Percentiles rank a stretch among this genome's conserved stretches.
Evolutionary conservation across 176 grass and related monocot genomes (phyloP).

Genomic region (Thalia dealbata): DNA sequence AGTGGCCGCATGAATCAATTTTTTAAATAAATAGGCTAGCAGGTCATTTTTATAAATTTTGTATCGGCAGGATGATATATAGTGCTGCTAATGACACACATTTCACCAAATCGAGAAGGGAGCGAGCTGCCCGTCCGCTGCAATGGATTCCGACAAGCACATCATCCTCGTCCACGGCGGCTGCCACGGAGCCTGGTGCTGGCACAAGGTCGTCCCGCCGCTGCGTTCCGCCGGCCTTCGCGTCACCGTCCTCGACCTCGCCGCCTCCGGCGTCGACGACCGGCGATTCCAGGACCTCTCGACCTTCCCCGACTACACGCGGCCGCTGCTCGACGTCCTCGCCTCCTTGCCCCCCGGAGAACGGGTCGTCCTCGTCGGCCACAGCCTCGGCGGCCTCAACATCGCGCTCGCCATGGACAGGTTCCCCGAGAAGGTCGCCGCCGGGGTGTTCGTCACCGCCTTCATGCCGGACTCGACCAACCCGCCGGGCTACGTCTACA

Average conservation of each 20-base stretch:
- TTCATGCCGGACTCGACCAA: slow-evolving; percentile 51
- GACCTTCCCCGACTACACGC: slow-evolving; percentile 59
- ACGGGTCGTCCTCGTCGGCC: slow-evolving; percentile 56
- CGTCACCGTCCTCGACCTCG: slow-evolving; percentile 60
- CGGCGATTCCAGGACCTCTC: slow-evolving; percentile 38
- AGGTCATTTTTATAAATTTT: too few species aligned
- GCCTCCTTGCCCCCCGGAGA: slow-evolving; percentile 37
- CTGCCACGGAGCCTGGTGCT: slow-evolving; percentile 61
- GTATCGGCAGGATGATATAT: too few species aligned
- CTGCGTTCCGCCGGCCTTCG: slow-evolving; percentile 49
- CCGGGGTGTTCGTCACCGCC: slow-evolving; percentile 54
- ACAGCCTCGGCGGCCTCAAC: slow-evolving; percentile 60
- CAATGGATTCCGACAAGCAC: slow-evolving; percentile 12
- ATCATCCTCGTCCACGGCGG: slow-evolving; percentile 73
- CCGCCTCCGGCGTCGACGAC: slow-evolving; percentile 54
- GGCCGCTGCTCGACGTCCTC: slow-evolving; percentile 53
- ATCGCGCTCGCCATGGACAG: slow-evolving; percentile 56
- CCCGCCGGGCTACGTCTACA: too few species aligned
- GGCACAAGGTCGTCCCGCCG: slow-evolving; percentile 54
- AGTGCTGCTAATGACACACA: too few species aligned
- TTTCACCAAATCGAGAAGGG: too few species aligned
- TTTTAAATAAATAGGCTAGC: too few species aligned
- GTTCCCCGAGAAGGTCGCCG: slow-evolving; percentile 50
- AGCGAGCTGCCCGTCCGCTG: background rate
- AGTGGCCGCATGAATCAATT: too few species aligned